Percentiles rank a stretch among this genome's conserved stretches.
phyloP scores from a whole-genome alignment of 2,329 filamentous ascomycete species.

The Fusarium praegraminearum region DNA sequence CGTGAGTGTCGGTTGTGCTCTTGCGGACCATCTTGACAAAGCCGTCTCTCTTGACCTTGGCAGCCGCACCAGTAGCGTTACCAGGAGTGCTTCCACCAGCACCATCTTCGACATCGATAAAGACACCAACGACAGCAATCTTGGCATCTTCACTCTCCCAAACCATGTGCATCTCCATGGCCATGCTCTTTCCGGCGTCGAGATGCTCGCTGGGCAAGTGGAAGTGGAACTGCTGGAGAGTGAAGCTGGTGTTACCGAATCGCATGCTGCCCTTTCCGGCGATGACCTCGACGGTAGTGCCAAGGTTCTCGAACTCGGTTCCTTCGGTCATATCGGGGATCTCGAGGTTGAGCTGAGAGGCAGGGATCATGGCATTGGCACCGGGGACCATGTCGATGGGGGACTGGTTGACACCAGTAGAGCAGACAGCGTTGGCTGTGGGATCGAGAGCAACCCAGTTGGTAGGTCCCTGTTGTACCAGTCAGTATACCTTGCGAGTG shows the following conservation, averaged over 20 bases:
- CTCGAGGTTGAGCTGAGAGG: slow-evolving; percentile 49
- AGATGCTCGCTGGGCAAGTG: slow-evolving; percentile 71
- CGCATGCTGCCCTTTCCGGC: slow-evolving; percentile 56
- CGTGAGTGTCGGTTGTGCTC: not conserved
- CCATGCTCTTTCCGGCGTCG: slow-evolving; percentile 54
- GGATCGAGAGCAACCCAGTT: slow-evolving; percentile 62
- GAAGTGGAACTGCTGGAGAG: slow-evolving; percentile 69
- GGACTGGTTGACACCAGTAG: slow-evolving; percentile 63
- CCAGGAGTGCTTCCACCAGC: slow-evolving; percentile 8
- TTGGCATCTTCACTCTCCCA: slow-evolving; percentile 42
- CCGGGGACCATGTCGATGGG: slow-evolving; percentile 63
- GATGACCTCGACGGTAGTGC: slow-evolving; percentile 63
- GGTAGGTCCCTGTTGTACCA: slow-evolving; percentile 56
- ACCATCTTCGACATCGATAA: slow-evolving; percentile 43
- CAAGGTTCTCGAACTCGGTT: slow-evolving; percentile 63
- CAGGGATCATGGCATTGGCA: slow-evolving; percentile 47
- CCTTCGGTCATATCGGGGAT: slow-evolving; percentile 54
- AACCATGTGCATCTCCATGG: slow-evolving; percentile 52
- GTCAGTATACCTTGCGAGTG: slow-evolving; percentile 2
- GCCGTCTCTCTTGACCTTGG: slow-evolving; percentile 2
- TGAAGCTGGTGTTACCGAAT: slow-evolving; percentile 56
- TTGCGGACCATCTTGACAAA: slow-evolving; percentile 21
- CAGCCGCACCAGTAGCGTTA: slow-evolving; percentile 9
- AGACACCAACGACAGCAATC: slow-evolving; percentile 50
- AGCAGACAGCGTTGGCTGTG: slow-evolving; percentile 60